These are phyloP conservation scores for Gnaphalium uliginosum DNA, from an alignment of 129 eudicot genomes.

Conservation along the genomic window DNA sequence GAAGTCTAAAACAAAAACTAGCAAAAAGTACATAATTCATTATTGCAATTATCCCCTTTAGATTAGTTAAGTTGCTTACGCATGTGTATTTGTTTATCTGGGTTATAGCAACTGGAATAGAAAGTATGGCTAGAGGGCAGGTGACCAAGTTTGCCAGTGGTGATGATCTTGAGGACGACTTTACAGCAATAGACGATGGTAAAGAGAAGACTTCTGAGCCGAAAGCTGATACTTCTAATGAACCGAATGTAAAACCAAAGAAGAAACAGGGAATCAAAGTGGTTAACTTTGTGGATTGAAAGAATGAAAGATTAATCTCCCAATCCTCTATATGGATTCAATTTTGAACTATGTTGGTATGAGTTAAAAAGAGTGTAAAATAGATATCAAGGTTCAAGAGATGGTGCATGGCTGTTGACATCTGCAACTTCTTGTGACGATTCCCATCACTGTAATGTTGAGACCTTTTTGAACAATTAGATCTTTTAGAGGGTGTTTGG, in stretches of 20 bases:
- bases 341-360: conserved; percentile 33
- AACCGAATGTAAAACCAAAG: conserved; percentile 45
- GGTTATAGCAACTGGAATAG: conserved; percentile 44
- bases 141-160: conserved; percentile 81
- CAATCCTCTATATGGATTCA: conserved; percentile 19
- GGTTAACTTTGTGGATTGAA: conserved; percentile 82
- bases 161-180: conserved; percentile 97
- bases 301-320: neutral
- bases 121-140: conserved; percentile 49
- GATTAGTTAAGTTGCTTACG: neutral
- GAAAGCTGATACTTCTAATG: conserved; percentile 22
- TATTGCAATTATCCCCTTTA: neutral
- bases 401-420: neutral
- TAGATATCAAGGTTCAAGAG: conserved; percentile 41
- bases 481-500: neutral
- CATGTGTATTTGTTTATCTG: conserved; percentile 11
- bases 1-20: neutral
- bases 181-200: conserved; percentile 37
- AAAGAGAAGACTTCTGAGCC: conserved; percentile 23
- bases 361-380: conserved; percentile 22
- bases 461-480: neutral
- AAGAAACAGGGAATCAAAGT: conserved; percentile 81
- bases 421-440: neutral
- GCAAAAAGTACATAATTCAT: neutral
- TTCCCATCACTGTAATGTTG: neutral